Evolutionary conservation across 2,329 filamentous ascomycete genomes (phyloP).

Genomic region (Metarhizium humberi): DNA sequence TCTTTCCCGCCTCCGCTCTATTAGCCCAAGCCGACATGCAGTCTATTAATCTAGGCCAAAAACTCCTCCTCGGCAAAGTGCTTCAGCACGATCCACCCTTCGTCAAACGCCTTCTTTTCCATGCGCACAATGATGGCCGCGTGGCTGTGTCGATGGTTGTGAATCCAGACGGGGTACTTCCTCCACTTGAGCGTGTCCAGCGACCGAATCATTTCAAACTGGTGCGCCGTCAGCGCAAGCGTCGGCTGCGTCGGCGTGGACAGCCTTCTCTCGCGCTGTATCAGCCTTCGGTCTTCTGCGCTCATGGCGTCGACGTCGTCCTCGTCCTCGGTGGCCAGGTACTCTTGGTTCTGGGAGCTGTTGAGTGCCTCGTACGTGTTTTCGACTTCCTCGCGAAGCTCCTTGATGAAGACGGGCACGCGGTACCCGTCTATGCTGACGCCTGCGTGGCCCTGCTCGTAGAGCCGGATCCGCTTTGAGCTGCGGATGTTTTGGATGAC

Average conservation of each 20-base stretch:
- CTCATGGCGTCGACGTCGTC: slow-evolving; percentile 28
- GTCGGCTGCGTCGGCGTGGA: slow-evolving; percentile 49
- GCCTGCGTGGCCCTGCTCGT: slow-evolving; percentile 62
- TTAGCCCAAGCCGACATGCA: not conserved
- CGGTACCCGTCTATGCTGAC: slow-evolving; percentile 63
- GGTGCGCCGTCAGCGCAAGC: slow-evolving; percentile 66
- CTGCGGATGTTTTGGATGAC: slow-evolving; percentile 69
- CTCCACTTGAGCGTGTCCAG: slow-evolving; percentile 59
- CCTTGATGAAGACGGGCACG: slow-evolving; percentile 65
- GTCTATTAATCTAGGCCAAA: slow-evolving; percentile 15
- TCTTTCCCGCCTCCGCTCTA: not conserved
- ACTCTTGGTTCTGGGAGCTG: slow-evolving; percentile 59
- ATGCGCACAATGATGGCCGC: slow-evolving; percentile 81
- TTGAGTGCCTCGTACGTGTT: slow-evolving; percentile 67
- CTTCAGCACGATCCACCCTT: slow-evolving; percentile 67
- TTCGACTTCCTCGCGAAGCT: slow-evolving; percentile 68
- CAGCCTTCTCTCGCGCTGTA: slow-evolving; percentile 31
- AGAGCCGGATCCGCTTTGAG: slow-evolving; percentile 61
- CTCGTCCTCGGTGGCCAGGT: slow-evolving; percentile 50
- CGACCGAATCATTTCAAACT: slow-evolving; percentile 77
- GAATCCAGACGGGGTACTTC: slow-evolving; percentile 65
- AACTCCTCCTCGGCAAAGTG: slow-evolving; percentile 80
- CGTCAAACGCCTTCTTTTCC: slow-evolving; percentile 56
- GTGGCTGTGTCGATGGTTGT: slow-evolving; percentile 71
- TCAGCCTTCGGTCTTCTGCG: slow-evolving; percentile 29